A percentile compares a stretch with the other conserved stretches of the same genome.
Conservation (phyloP, 2,329 filamentous ascomycete genomes). For the Coniochaeta sp. region DNA sequence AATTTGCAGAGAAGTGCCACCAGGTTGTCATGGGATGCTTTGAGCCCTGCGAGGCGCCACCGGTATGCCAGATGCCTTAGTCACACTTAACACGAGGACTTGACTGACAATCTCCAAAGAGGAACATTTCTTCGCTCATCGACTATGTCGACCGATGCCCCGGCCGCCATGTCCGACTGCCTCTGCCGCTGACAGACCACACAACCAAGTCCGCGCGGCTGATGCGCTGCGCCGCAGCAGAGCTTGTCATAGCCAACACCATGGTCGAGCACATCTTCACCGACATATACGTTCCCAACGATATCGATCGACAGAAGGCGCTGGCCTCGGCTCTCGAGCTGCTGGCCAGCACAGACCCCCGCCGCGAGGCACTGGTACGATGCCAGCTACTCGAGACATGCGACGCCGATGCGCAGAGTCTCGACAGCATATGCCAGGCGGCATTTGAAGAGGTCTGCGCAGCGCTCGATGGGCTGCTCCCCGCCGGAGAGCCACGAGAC, state of each 20-base stretch:
- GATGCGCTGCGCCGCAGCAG: slow-evolving; percentile 22
- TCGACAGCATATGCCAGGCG: not conserved
- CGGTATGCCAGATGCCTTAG: not conserved
- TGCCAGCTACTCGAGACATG: slow-evolving; percentile 17
- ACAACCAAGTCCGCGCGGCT: slow-evolving; percentile 14
- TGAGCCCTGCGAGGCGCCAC: not conserved
- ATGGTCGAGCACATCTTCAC: slow-evolving; percentile 19
- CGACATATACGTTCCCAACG: slow-evolving; percentile 18
- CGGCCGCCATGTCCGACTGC: slow-evolving; percentile 1
- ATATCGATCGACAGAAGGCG: slow-evolving; percentile 6
- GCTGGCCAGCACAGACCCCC: slow-evolving; percentile 13
- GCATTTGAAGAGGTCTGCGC: slow-evolving; percentile 5
- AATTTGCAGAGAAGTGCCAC: not conserved
- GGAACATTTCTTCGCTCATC: not conserved
- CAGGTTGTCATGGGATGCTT: not conserved
- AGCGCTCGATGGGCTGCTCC: not conserved
- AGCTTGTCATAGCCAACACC: slow-evolving; percentile 17
- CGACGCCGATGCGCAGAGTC: not conserved
- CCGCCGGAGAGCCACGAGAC: not conserved
- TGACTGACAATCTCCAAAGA: too few relatives aligned
- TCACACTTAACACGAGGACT: too few relatives aligned
- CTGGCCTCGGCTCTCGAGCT: slow-evolving; percentile 15
- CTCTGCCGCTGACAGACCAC: slow-evolving; percentile 16
- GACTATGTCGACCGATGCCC: not conserved
- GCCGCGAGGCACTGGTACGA: slow-evolving; percentile 18